Evolutionary conservation across 306 rosid species (phyloP).

Genomic region (Morella rubra): DNA sequence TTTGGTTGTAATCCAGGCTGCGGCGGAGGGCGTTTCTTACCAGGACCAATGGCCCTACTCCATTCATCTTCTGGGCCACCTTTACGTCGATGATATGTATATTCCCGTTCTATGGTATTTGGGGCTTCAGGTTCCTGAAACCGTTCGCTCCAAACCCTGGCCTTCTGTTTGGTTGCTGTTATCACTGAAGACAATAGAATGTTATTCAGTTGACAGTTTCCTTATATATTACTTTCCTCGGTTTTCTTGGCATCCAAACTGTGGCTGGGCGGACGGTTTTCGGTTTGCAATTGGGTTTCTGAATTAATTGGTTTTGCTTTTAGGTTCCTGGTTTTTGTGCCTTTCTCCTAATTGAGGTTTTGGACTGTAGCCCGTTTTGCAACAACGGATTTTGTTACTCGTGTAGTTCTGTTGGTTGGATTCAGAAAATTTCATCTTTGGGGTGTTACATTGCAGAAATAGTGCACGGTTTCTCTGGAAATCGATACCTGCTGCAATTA

Average conservation of each 20-base stretch:
- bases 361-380: not conserved
- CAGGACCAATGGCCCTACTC: conserved; percentile 82
- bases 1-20: conserved; percentile 45
- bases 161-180: not conserved
- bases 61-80: conserved; percentile 69
- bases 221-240: not conserved
- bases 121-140: conserved; percentile 1
- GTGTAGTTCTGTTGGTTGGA: not conserved
- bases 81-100: conserved; percentile 72
- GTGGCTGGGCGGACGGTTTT: not conserved
- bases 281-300: not conserved
- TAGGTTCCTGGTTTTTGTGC: not conserved
- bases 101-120: not conserved
- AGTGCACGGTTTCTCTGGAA: conserved; percentile 95
- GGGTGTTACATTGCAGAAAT: conserved; percentile 60
- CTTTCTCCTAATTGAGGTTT: conserved; percentile 4
- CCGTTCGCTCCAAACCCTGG: not conserved
- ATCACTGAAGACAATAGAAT: not conserved
- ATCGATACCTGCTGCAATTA: conserved; percentile 58
- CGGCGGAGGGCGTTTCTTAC: conserved; percentile 68
- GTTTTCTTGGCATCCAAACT: not conserved
- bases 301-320: not conserved
- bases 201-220: not conserved
- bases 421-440: conserved; percentile 23
- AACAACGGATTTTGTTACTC: not conserved